Base-by-base conservation (phyloP, 2,329 filamentous ascomycete species). In the Ceratocystiopsis brevicomis region DNA sequence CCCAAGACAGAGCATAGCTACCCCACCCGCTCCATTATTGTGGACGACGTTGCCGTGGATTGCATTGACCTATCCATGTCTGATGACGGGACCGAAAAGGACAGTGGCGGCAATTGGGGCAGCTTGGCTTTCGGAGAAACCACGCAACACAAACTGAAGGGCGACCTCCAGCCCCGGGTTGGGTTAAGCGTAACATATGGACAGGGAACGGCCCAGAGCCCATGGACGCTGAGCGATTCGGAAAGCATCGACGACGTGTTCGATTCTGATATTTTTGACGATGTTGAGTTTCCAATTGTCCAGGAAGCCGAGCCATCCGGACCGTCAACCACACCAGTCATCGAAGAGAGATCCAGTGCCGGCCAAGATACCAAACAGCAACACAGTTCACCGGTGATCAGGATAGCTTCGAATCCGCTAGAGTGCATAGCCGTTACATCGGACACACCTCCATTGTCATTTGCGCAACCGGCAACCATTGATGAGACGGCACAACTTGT, bases 201-300 rank as follows among this genome's bases (percentile, higher is more conserved):
- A 2, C 43, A 43, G 0, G 43, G 45, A 9, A 47, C 45, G 1
- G 39, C 34, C 4, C 30, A 41, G 3, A 41, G 39, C 2, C 50
- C 47, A 0, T 44, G 43, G 21, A 42, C 33, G 17, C 16, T 48
- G 2, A 44, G 47, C 13, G 43, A 45, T 4, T 43, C 44, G 0
- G 41, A 30, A 11, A 30, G 25, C 25, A 6, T 30, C 1, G 39
- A 37, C 6, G 45, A 45, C 13, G 48, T 48, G 14, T 50, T 49
- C 38, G 47, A 46, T 37, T 43, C 45, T 6, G 44, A 47, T 18
- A 45, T 49, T 6, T 51, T 51, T 41, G 48, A 51, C 25, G 44
- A 51, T 13, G 12, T 47, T 19, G 45, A 48, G 3, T 12, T 47
- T 6, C 37, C 25, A 15, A 34, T 13, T 11, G 33, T 13, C 33